Base-by-base conservation (phyloP, 2,329 filamentous ascomycete genomes). In the Pseudogymnoascus sp. region DNA sequence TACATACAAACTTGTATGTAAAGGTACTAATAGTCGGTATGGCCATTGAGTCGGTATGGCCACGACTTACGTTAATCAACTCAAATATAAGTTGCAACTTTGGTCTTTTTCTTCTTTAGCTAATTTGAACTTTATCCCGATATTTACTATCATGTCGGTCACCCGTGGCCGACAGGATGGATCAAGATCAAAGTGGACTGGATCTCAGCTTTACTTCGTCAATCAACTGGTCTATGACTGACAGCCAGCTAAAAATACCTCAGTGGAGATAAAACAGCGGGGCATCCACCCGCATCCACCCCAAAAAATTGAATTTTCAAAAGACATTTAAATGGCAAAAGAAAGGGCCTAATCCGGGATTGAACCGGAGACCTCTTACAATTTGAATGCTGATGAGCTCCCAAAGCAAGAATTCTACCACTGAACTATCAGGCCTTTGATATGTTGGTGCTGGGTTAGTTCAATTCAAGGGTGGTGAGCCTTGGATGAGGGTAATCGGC, bases 381-480 rank as follows among this genome's bases (percentile, higher is more conserved):
- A n/a, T 49, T 49, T 49, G 43, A 49, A 49, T 49, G 43, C 43
- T 8, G 12, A 34, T 34, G 43, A 49, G 43, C 43, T 49, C 42
- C 42, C 42, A 43, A 43, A 43, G 42, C 42, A 43, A 43, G 42
- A 43, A 43, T 43, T 43, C 42, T 49, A 49, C 43, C 43, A 49
- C 43, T 49, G 43, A 49, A 49, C 43, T 49, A 49, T 49, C 43
- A 49, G 43, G 43, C 43, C 43, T 23, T 49, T 49, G 43, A 49
- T 49, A 25, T 49, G 43, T 49, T 46, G 5, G 11, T 3, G 12
- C 5, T 25, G 12, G 23, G 12, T 49, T 49, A 49, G 43, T 25
- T 25, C 12, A 6, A 3, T n/a, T n/a, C 43, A 49, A 23, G 18
- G 1, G 6, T 7, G 25, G 25, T 28, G 25, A 28, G 25, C 25